A percentile compares a stretch with the other conserved stretches of the same genome.
Evolutionary conservation across 2,329 filamentous ascomycete genomes (phyloP).

Genomic region (Decorospora gaudefroyi): DNA sequence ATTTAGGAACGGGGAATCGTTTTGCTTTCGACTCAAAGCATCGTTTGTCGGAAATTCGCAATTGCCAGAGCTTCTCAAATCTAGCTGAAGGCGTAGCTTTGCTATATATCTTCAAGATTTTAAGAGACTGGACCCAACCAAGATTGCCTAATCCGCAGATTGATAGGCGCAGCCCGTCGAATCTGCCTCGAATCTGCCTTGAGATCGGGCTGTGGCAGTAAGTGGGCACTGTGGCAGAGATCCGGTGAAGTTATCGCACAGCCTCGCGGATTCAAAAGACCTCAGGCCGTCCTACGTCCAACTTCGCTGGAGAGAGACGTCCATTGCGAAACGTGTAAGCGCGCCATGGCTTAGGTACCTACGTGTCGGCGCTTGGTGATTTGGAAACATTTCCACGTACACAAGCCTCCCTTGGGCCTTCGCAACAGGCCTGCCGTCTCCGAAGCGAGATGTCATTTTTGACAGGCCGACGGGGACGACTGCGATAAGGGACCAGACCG

Average conservation of each 20-base stretch:
- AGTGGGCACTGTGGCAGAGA: neutral
- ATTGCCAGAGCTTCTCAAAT: neutral
- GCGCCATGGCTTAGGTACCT: too few relatives aligned
- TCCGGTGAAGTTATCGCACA: neutral
- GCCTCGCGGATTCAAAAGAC: neutral
- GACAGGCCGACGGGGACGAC: too few relatives aligned
- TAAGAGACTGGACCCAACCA: neutral
- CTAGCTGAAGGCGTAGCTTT: neutral
- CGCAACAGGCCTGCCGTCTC: too few relatives aligned
- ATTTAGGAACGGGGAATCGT: neutral
- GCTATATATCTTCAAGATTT: neutral
- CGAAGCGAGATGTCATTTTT: too few relatives aligned
- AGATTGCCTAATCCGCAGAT: neutral
- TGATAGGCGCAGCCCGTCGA: neutral
- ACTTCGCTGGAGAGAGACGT: neutral
- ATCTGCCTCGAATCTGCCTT: constrained; percentile 6
- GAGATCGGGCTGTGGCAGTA: neutral
- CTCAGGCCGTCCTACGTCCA: neutral
- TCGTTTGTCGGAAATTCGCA: neutral
- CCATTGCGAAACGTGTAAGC: too few relatives aligned
- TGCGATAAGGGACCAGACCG: too few relatives aligned
- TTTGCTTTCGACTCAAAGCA: neutral
- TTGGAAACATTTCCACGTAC: too few relatives aligned
- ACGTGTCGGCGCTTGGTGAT: too few relatives aligned
- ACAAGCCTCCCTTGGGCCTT: too few relatives aligned